Evolutionary conservation across 139 green algal species (phyloP).

Genomic region (Pleodorina starrii): DNA sequence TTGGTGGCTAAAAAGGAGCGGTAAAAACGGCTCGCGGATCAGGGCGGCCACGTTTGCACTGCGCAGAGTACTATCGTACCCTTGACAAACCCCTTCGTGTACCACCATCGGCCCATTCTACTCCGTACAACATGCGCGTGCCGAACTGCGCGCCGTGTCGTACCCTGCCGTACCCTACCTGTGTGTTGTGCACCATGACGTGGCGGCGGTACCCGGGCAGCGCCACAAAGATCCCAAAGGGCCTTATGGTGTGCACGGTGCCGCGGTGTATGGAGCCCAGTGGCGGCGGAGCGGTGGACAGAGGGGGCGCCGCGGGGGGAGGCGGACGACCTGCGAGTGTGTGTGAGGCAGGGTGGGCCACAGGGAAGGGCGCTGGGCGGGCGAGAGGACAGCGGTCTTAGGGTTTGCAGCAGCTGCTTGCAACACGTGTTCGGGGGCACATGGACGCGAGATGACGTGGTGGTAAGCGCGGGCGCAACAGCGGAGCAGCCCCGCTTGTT

Average conservation of each 20-base stretch:
- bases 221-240: slow-evolving; percentile 77
- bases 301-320: background rate
- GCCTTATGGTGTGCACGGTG: slow-evolving; percentile 64
- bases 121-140: no score
- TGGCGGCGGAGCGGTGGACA: slow-evolving; percentile 38
- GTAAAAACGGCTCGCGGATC: no score
- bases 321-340: background rate
- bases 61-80: no score
- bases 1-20: no score
- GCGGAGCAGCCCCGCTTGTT: background rate
- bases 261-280: slow-evolving; percentile 62
- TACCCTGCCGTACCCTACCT: slow-evolving; percentile 48
- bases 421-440: background rate
- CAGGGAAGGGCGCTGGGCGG: no score
- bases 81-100: no score
- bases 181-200: slow-evolving; percentile 71
- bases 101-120: no score
- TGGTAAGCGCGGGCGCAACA: background rate
- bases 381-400: background rate
- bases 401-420: background rate
- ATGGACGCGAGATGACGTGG: background rate
- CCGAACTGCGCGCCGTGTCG: background rate
- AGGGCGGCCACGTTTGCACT: no score
- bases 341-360: background rate
- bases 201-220: slow-evolving; percentile 61